Evolutionary conservation across 495 filamentous ascomycete genomes (phyloP), one percentile per base, ranked within the genome.

Genomic region (Penicillium alfredii): DNA sequence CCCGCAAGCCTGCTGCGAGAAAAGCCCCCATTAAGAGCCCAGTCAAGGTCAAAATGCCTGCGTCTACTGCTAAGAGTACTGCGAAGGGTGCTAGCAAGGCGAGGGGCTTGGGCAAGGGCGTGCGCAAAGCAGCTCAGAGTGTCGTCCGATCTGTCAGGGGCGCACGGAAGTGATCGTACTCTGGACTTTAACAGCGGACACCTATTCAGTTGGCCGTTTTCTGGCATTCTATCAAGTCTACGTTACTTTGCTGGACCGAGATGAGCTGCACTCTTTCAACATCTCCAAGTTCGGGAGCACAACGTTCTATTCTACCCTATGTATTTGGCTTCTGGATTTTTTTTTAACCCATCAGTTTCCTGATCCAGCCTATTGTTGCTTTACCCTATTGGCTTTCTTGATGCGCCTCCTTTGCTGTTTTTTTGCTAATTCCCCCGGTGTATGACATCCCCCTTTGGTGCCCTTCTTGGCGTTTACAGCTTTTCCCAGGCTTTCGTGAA

Each of bases 111-210:
- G 29, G 18, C 23, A 41, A 36, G 18, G 43, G 35, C 9, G 33
- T 59, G 23, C 50, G 47, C 18, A 45, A 13, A 10, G 49, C 38
- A 9, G 50, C 44, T 27, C 39, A 33, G 13, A 52, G 30, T 4
- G 34, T 45, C 16, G 40, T 45, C 8, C 47, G 37, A 9, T 33
- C 42, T 18, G 40, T 52, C 11, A 52, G 47, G 31, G 52, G 38
- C 11, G 35, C 30, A 32, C 53, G 49, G 35, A 43, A 38, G 33
- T 45, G 16, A 40, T 23, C 12, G 5, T 17, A 18, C 9, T 7
- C 12, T 12, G n/a, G n/a, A n/a, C n/a, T n/a, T n/a, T n/a, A n/a
- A n/a, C n/a, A n/a, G n/a, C n/a, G n/a, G n/a, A n/a, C n/a, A n/a
- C n/a, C n/a, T n/a, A n/a, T n/a, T n/a, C n/a, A n/a, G n/a, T 19